Percentiles rank a stretch among this genome's conserved stretches.
Evolutionary conservation across 2,329 filamentous ascomycete genomes (phyloP).

Genomic region (Pseudocercospora fijiensis): DNA sequence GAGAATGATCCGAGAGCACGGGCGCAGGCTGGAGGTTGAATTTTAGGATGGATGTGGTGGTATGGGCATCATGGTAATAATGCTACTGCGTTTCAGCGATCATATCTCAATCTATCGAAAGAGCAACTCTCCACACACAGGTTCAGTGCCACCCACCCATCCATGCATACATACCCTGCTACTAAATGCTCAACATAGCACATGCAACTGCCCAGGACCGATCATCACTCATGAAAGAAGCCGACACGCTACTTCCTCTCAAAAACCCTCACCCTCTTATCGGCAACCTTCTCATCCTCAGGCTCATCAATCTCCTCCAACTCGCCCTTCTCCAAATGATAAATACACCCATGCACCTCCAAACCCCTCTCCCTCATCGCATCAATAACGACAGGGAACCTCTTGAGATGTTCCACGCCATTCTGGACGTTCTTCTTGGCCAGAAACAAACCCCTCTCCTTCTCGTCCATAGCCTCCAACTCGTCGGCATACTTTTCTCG

Average conservation of each 20-base stretch:
- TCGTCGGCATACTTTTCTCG: conserved; percentile 54
- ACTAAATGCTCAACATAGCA: background rate
- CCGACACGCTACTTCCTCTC: conserved; percentile 26
- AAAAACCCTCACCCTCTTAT: conserved; percentile 28
- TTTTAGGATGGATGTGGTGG: background rate
- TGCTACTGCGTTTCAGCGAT: background rate
- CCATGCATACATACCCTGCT: background rate
- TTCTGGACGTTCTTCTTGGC: conserved; percentile 75
- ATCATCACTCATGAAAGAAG: background rate
- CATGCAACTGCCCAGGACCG: background rate
- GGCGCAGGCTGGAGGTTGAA: background rate
- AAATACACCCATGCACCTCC: conserved; percentile 74
- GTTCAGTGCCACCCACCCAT: background rate
- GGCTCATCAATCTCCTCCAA: conserved; percentile 49
- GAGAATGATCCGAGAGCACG: background rate
- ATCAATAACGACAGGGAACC: conserved; percentile 67
- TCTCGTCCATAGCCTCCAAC: conserved; percentile 49
- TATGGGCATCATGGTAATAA: background rate
- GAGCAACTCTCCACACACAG: background rate
- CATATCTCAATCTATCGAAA: background rate
- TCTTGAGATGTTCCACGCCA: conserved; percentile 65
- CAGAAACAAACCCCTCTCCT: conserved; percentile 59
- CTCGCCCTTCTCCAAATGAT: conserved; percentile 61
- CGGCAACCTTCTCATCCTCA: conserved; percentile 34
- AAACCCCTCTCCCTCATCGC: conserved; percentile 69